These are phyloP conservation scores for Serpula lacrymans DNA, from an alignment of 768 basidiomycete genomes.

Conservation along the genomic window DNA sequence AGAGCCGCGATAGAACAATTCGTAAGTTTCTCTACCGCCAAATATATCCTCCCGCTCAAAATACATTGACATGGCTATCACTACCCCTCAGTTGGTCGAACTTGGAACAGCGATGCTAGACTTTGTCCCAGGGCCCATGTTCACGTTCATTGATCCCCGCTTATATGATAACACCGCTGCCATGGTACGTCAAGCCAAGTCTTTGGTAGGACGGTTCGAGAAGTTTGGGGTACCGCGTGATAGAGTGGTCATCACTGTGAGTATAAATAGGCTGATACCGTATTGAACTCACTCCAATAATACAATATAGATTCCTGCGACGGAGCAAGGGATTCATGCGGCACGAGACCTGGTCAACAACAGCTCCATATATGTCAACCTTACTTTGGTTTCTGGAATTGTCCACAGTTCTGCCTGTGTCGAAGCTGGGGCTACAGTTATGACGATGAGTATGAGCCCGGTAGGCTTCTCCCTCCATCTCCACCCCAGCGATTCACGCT, in stretches of 20 bases:
- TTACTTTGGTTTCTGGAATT: slow-evolving; percentile 51
- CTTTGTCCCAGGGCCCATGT: slow-evolving; percentile 44
- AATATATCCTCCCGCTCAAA: too few species aligned
- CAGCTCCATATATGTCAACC: slow-evolving; percentile 45
- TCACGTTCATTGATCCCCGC: slow-evolving; percentile 51
- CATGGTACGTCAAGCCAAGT: slow-evolving; percentile 42
- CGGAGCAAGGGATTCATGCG: slow-evolving; percentile 49
- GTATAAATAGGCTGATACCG: slow-evolving; percentile 17
- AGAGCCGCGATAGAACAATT: slow-evolving; percentile 21
- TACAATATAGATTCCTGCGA: slow-evolving; percentile 50
- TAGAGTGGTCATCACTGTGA: slow-evolving; percentile 49
- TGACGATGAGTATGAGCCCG: slow-evolving; percentile 47
- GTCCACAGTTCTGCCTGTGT: slow-evolving; percentile 54
- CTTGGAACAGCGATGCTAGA: slow-evolving; percentile 43
- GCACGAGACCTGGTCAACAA: slow-evolving; percentile 35
- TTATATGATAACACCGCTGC: slow-evolving; percentile 29
- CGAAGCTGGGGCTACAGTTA: slow-evolving; percentile 43
- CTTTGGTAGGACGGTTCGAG: slow-evolving; percentile 39
- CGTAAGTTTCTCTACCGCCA: too few species aligned
- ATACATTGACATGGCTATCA: too few species aligned
- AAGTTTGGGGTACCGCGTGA: slow-evolving; percentile 34
- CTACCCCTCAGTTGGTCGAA: slow-evolving; percentile 43
- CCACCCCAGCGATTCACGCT: slow-evolving; percentile 5
- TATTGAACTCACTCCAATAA: too few species aligned
- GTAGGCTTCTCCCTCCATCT: slow-evolving; percentile 34